Evolutionary conservation across 768 basidiomycete genomes (phyloP).

Genomic region (Russula lepida): DNA sequence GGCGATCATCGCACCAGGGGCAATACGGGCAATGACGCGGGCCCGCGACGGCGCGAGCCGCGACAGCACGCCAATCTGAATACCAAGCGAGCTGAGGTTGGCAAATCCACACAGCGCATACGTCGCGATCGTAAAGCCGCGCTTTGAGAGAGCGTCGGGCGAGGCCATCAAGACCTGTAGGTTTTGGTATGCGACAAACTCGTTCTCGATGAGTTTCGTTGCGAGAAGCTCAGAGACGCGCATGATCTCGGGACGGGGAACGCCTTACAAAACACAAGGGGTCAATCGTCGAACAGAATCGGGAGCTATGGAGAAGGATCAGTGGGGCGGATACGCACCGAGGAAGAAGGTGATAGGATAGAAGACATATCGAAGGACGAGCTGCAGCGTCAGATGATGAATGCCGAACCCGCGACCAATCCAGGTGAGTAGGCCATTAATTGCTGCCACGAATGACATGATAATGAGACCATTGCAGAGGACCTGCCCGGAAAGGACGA

Average conservation of each 20-base stretch:
- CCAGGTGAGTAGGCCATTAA: conserved; percentile 86
- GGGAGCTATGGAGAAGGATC: not conserved
- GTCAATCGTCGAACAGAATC: not conserved
- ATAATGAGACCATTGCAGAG: conserved; percentile 83
- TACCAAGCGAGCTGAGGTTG: conserved; percentile 78
- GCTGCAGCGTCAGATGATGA: conserved; percentile 70
- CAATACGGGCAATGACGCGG: conserved; percentile 62
- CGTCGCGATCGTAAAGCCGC: conserved; percentile 73
- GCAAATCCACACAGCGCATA: conserved; percentile 91
- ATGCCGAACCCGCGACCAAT: conserved; percentile 82
- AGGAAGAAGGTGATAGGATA: conserved; percentile 82
- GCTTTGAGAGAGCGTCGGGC: conserved; percentile 51
- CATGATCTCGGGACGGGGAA: conserved; percentile 75
- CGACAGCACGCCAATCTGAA: conserved; percentile 71
- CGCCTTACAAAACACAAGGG: conserved; percentile 37
- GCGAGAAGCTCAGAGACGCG: conserved; percentile 74
- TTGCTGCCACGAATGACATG: conserved; percentile 67
- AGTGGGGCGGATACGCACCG: conserved; percentile 24
- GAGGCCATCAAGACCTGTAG: conserved; percentile 42
- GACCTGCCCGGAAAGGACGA: conserved; percentile 85
- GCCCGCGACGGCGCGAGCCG: conserved; percentile 62
- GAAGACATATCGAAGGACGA: conserved; percentile 79
- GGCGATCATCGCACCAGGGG: conserved; percentile 59
- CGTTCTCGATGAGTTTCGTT: conserved; percentile 81
- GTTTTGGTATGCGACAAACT: conserved; percentile 66